phyloP scores from a whole-genome alignment of 345 rosid species.

The Aquilaria yunnanensis region DNA sequence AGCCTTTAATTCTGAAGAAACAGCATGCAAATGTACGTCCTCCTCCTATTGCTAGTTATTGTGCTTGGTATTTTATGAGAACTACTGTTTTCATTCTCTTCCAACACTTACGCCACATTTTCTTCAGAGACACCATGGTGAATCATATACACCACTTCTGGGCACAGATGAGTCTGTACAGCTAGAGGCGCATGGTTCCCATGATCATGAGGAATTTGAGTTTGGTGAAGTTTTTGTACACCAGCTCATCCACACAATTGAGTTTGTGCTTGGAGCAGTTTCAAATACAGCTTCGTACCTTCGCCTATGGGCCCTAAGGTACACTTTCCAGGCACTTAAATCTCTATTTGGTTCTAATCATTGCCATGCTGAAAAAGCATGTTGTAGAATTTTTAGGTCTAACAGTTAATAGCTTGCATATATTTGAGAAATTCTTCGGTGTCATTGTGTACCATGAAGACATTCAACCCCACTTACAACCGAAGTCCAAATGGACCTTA shows the following conservation, averaged over 20 bases:
- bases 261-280: slow-evolving; percentile 97
- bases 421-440: no score
- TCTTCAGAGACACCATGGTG: slow-evolving; percentile 82
- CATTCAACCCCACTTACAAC: no score
- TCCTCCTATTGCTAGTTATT: neutral
- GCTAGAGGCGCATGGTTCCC: slow-evolving; percentile 49
- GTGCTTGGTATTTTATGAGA: neutral
- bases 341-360: no score
- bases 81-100: neutral
- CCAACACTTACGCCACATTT: slow-evolving; percentile 2
- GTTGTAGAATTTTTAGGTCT: no score
- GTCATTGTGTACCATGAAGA: no score
- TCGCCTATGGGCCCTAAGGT: slow-evolving; percentile 98
- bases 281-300: slow-evolving; percentile 98
- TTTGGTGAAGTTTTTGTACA: slow-evolving; percentile 96
- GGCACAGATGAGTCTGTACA: slow-evolving; percentile 75
- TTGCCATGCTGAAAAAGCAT: no score
- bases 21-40: slow-evolving; percentile 66
- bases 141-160: slow-evolving; percentile 50
- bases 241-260: slow-evolving; percentile 94
- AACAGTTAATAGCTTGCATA: no score
- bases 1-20: slow-evolving; percentile 86
- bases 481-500: no score
- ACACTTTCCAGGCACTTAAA: neutral
- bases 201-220: slow-evolving; percentile 85